Evolutionary conservation across 2,329 filamentous ascomycete genomes (phyloP).

Genomic region (Cercospora citrullina): DNA sequence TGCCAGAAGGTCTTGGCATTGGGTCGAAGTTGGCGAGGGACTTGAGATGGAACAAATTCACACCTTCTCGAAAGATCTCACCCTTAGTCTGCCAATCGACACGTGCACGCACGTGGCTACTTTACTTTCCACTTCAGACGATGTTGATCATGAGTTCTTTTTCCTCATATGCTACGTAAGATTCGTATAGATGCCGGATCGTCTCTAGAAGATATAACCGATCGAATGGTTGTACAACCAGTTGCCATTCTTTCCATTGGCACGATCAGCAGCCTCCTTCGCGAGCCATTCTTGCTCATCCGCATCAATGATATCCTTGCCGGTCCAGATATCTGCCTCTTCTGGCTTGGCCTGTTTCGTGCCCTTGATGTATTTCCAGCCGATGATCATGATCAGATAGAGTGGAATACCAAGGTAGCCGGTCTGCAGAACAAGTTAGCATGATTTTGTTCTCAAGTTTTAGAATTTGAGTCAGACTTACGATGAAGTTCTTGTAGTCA

Average conservation of each 20-base stretch:
- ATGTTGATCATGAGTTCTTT: background rate
- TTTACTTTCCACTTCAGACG: background rate
- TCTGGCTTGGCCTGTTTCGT: constrained; percentile 56
- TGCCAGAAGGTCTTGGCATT: background rate
- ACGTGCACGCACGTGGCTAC: background rate
- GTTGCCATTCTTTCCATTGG: constrained; percentile 25
- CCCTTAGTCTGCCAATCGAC: background rate
- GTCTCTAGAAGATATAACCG: constrained; percentile 33
- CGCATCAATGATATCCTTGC: constrained; percentile 60
- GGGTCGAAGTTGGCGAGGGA: too few relatives aligned
- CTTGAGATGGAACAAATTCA: too few relatives aligned
- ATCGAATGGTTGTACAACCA: constrained; percentile 33
- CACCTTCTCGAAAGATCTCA: background rate
- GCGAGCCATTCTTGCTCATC: constrained; percentile 50
- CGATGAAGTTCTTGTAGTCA: constrained; percentile 72
- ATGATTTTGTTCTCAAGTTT: background rate
- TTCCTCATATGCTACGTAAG: constrained; percentile 1
- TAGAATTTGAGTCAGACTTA: constrained; percentile 43
- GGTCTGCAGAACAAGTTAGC: constrained; percentile 41
- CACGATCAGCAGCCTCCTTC: constrained; percentile 34
- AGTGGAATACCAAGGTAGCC: constrained; percentile 72
- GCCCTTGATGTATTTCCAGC: constrained; percentile 64
- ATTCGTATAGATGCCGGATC: background rate
- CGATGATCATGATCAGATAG: constrained; percentile 62
- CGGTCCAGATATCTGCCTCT: constrained; percentile 60